Base-by-base conservation (phyloP, 768 basidiomycete species). In the Leccinum fibrillosum region DNA sequence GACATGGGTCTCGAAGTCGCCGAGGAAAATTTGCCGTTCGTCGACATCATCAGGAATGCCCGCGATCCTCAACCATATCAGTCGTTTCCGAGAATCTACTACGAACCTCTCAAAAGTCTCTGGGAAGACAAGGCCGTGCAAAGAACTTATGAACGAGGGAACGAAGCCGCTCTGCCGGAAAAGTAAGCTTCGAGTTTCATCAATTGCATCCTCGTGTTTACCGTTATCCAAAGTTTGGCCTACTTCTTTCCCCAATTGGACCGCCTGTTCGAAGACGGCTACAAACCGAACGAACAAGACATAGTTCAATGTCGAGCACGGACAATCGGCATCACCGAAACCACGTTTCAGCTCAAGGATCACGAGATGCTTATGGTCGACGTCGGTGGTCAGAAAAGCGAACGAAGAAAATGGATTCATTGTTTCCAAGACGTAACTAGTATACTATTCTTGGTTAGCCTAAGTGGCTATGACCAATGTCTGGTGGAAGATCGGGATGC, bases 341-440 rank as follows among this genome's bases (percentile, higher is more conserved):
- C 93, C 1, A 82, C 85, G 17, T 96, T 97, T 75, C 77, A 79
- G 47, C 79, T 94, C 55, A 79, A 82, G 62, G 89, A 88, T 45
- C 87, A 92, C 57, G 87, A 91, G 63, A 86, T 94, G 86, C 79
- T 93, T 55, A 92, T 98, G 88, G 89, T 97, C 56, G 94, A 97
- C 67, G 94, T 90, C 35, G 90, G 90, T 28, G 94, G 94, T 6
- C 94, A 97, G 77, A 92, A 95, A 80, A 92, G 88, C 71, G 94
- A 94, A 71, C 77, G 94, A 59, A 80, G 92, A 72, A 95, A 94
- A 72, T 94, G 92, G 92, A 94, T 94, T 65, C 92, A 94, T 67
- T 93, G 90, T 70, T 95, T 94, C 77, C 92, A 94, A 75, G 91
- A 95, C 67, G 94, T 96, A 53, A 95, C 93, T 4, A 89, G 89